phyloP scores from a whole-genome alignment of 1,284 basidiomycete genomes.

The Ganoderma multipileum region DNA sequence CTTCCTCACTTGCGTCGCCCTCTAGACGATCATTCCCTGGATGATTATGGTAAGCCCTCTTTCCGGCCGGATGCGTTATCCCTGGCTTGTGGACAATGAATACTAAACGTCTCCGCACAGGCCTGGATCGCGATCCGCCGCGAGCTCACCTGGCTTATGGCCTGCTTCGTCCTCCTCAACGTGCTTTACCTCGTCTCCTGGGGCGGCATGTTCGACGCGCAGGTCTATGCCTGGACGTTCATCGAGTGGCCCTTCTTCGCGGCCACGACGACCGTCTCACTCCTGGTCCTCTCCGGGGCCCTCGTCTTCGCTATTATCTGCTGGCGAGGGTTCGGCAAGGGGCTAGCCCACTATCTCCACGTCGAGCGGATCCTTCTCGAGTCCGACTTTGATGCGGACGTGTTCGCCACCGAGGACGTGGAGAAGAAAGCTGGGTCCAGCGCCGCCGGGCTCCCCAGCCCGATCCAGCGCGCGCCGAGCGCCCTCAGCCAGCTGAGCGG shows the following conservation, averaged over 20 bases:
- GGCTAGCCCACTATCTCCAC: conserved; percentile 55
- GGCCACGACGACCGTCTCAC: conserved; percentile 52
- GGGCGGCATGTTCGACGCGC: conserved; percentile 60
- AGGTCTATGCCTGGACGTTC: conserved; percentile 61
- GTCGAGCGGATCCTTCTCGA: conserved; percentile 51
- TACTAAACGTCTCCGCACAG: conserved; percentile 34
- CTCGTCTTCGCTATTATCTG: conserved; percentile 54
- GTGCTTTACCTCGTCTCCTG: conserved; percentile 49
- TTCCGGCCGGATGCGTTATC: not conserved
- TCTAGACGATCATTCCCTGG: conserved; percentile 59
- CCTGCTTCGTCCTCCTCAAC: conserved; percentile 49
- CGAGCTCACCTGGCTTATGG: conserved; percentile 52
- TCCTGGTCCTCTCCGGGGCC: conserved; percentile 52
- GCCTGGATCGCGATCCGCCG: conserved; percentile 60
- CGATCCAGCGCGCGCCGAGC: conserved; percentile 21
- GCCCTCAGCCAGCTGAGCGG: conserved; percentile 22
- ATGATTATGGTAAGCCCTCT: conserved; percentile 41
- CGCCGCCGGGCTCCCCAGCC: conserved; percentile 32
- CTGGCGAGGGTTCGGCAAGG: conserved; percentile 57
- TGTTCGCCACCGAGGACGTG: conserved; percentile 46
- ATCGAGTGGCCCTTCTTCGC: conserved; percentile 63
- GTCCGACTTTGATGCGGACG: conserved; percentile 52
- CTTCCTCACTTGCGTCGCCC: not conserved
- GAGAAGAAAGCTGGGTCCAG: conserved; percentile 14
- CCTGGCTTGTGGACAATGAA: not conserved